phyloP scores from a whole-genome alignment of 805 yeast species.

The Candida silvatica region DNA sequence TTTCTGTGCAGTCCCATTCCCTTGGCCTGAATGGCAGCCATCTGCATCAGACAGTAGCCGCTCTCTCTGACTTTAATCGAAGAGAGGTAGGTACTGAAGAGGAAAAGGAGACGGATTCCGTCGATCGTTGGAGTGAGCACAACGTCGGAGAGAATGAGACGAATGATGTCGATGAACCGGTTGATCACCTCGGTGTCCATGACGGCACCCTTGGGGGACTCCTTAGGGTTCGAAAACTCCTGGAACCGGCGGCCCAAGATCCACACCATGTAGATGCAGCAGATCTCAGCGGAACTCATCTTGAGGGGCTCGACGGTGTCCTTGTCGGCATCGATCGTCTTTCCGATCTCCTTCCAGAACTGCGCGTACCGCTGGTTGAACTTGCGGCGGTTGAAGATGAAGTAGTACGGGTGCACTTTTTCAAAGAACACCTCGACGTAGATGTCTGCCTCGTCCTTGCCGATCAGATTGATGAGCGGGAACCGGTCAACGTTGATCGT shows the following conservation, averaged over 20 bases:
- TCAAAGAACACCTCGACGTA: constrained; percentile 31
- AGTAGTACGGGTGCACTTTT: constrained; percentile 35
- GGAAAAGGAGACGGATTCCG: constrained; percentile 33
- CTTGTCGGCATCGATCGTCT: constrained; percentile 5
- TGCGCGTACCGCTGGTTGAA: constrained; percentile 27
- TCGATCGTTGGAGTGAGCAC: constrained; percentile 34
- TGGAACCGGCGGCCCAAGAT: constrained; percentile 29
- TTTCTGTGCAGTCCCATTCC: constrained; percentile 40
- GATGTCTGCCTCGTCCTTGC: constrained; percentile 26
- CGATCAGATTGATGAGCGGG: constrained; percentile 29
- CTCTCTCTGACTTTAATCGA: constrained; percentile 38
- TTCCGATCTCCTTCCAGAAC: constrained; percentile 30
- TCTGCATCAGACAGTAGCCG: constrained; percentile 37
- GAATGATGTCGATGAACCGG: constrained; percentile 31
- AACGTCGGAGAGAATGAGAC: constrained; percentile 33
- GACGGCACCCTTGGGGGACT: constrained; percentile 12
- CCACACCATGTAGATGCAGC: constrained; percentile 41
- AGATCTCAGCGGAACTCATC: constrained; percentile 27
- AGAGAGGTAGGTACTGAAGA: constrained; percentile 35
- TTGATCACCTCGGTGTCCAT: constrained; percentile 21
- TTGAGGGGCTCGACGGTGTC: constrained; percentile 10
- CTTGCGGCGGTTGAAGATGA: constrained; percentile 28
- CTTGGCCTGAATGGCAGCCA: constrained; percentile 38
- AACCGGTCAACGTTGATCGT: constrained; percentile 25
- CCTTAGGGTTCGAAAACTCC: constrained; percentile 18